Evolutionary conservation across 805 yeast genomes (phyloP).

Genomic region (Barnettozyma wickerhamii): DNA sequence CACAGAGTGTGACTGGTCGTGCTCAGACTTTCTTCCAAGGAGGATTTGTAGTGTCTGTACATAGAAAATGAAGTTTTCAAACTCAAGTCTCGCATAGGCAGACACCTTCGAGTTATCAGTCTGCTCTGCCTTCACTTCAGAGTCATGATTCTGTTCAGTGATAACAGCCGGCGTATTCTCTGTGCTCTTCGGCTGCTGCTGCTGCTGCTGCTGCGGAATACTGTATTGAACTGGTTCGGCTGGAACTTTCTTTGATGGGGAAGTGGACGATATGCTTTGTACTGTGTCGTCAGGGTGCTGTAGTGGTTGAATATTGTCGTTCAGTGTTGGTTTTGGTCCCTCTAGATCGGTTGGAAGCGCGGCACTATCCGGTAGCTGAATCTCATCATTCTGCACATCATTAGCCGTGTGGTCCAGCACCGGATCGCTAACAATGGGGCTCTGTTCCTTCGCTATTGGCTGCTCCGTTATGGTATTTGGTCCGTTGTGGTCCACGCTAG

Average conservation of each 20-base stretch:
- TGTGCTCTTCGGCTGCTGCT: background rate
- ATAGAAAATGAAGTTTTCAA: constrained; percentile 88
- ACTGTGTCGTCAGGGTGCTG: background rate
- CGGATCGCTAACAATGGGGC: constrained; percentile 7
- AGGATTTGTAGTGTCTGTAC: constrained; percentile 95
- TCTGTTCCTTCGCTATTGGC: background rate
- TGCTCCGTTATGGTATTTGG: background rate
- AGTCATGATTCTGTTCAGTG: background rate
- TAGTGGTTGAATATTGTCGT: too few relatives aligned
- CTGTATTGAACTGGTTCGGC: background rate
- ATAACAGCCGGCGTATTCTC: background rate
- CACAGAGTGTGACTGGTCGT: constrained; percentile 62
- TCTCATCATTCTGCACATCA: background rate
- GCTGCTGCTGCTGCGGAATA: background rate
- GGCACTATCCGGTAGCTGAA: too few relatives aligned
- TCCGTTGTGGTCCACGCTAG: background rate
- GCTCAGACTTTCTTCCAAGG: constrained; percentile 83
- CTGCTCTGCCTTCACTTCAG: background rate
- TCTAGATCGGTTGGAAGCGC: too few relatives aligned
- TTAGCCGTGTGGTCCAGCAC: background rate
- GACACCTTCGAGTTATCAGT: constrained; percentile 33
- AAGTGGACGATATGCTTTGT: background rate
- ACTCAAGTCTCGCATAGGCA: constrained; percentile 73
- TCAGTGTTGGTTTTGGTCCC: too few relatives aligned
- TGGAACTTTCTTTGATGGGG: background rate